phyloP scores from a whole-genome alignment of 805 yeast species.

The Candida sphagnicola region DNA sequence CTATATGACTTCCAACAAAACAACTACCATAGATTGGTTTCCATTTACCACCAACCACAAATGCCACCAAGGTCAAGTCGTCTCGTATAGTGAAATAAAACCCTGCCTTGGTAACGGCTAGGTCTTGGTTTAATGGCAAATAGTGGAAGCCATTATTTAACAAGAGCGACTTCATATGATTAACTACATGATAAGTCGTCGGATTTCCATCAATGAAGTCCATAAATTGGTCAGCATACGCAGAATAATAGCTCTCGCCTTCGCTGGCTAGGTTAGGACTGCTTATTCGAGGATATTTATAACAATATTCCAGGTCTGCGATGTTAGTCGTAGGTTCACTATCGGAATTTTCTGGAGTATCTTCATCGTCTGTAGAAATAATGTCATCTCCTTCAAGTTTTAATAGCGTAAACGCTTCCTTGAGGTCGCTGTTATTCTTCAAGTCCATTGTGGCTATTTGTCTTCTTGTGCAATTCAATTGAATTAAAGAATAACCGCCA shows the following conservation, averaged over 20 bases:
- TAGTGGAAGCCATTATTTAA: constrained; percentile 24
- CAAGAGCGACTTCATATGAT: constrained; percentile 19
- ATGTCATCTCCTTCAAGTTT: constrained; percentile 10
- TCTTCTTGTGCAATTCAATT: not conserved
- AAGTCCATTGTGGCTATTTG: constrained; percentile 9
- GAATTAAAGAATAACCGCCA: too few relatives aligned
- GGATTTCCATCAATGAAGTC: constrained; percentile 25
- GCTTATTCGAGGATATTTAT: constrained; percentile 1
- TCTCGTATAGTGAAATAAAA: constrained; percentile 26
- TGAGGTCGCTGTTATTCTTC: constrained; percentile 9
- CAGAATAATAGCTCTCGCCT: not conserved
- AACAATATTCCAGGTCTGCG: constrained; percentile 2
- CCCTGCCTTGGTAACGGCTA: constrained; percentile 12
- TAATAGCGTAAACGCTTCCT: constrained; percentile 12
- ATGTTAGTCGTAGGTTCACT: not conserved
- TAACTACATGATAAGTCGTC: constrained; percentile 37
- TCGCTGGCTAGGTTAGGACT: not conserved
- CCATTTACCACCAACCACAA: constrained; percentile 37
- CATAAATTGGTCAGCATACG: constrained; percentile 7
- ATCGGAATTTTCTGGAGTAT: not conserved
- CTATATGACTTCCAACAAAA: constrained; percentile 53
- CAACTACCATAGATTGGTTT: constrained; percentile 59
- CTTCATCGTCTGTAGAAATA: constrained; percentile 7
- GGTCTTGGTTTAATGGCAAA: constrained; percentile 8
- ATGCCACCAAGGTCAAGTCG: constrained; percentile 34